Evolutionary conservation across 305 asterid species (phyloP), one percentile per base, ranked within the genome.

Genomic region (Fraxinus xanthoxyloides): DNA sequence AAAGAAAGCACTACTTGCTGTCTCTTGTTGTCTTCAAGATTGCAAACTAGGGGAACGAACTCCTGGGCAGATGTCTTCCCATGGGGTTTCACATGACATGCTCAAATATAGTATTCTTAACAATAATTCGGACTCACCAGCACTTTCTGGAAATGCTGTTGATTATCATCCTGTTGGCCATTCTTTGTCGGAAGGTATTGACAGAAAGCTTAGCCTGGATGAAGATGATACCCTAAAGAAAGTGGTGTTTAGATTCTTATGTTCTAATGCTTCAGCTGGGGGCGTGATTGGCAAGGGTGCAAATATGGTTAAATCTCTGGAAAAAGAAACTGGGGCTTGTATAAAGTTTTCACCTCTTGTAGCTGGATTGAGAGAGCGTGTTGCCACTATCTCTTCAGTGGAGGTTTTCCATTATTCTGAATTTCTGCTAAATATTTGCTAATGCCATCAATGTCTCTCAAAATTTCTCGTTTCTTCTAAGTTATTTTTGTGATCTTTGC

Each of bases 281-380:
- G 91, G 93, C 34, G 88, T 91, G 82, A 87, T 90, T 74, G 94
- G 93, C 75, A 87, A 83, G 81, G 90, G 90, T 81, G 94, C 86
- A 73, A 56, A 78, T 77, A 69, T 85, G 30, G 85, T 91, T 34
- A 90, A 84, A 76, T 86, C 80, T 82, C 70, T 91, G 85, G 91
- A 91, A 86, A 87, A 86, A 24, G 93, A 91, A 84, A 91, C 92
- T 1, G 92, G 92, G 76, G 91, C 93, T 85, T 87, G 86, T 54
- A 88, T 91, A 84, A 86, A 81, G 82, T 85, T 91, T 85, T 72
- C 89, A 61, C 72, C 92, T 79, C 90, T 89, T 10, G 82, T 79
- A 59, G 40, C 89, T 46, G 88, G 93, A 69, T 85, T 88, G 23
- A 87, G 84, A 77, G 93, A 91, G 83, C 93, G 93, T 70, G 82